Evolutionary conservation across 768 basidiomycete genomes (phyloP).

Genomic region (Hypholoma sublateritium): DNA sequence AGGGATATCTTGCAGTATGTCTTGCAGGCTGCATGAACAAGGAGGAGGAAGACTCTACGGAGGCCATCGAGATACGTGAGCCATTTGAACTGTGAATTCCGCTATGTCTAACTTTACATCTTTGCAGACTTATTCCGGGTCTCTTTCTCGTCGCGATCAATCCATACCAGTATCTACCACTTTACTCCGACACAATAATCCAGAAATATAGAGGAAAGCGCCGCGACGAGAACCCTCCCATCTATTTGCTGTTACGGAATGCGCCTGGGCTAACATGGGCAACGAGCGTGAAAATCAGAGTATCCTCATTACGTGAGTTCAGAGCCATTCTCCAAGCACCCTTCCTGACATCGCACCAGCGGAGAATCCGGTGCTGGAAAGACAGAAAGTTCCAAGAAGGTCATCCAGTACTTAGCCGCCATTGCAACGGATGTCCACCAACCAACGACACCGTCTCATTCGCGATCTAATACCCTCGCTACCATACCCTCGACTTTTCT

Average conservation of each 20-base stretch:
- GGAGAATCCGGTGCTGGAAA: constrained; percentile 99
- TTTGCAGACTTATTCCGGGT: constrained; percentile 84
- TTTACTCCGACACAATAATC: constrained; percentile 87
- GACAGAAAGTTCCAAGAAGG: constrained; percentile 99
- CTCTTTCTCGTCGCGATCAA: constrained; percentile 98
- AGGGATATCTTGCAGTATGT: constrained; percentile 95
- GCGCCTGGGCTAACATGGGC: constrained; percentile 98
- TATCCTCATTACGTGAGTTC: constrained; percentile 91
- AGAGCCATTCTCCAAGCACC: neutral
- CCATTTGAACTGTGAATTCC: constrained; percentile 11
- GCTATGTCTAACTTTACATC: neutral
- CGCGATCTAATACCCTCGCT: constrained; percentile 63
- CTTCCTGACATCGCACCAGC: constrained; percentile 37
- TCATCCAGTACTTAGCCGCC: constrained; percentile 97
- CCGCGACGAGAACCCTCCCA: constrained; percentile 91
- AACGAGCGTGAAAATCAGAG: constrained; percentile 97
- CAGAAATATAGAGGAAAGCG: constrained; percentile 90
- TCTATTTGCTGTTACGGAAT: constrained; percentile 94
- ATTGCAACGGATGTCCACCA: constrained; percentile 84
- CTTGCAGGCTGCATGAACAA: constrained; percentile 90
- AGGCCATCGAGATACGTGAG: constrained; percentile 92
- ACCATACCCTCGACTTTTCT: constrained; percentile 67
- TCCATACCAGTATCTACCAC: constrained; percentile 89
- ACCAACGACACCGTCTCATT: constrained; percentile 56
- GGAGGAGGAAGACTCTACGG: constrained; percentile 80